phyloP scores from a whole-genome alignment of 495 filamentous ascomycete species.

The Penicillium robsamsonii region DNA sequence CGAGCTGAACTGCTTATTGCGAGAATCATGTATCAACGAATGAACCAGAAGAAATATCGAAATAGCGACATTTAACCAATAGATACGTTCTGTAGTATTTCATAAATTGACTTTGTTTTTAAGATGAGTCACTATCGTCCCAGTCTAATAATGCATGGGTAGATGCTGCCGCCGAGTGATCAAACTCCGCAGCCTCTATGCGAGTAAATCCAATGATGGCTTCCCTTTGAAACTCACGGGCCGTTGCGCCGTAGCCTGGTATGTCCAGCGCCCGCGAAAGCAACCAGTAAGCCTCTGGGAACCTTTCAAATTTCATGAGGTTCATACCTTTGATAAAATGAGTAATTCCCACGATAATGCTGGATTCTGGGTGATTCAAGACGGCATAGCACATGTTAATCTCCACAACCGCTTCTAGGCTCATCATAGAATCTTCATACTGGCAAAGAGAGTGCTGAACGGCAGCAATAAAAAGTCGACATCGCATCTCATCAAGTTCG shows the following conservation, averaged over 20 bases:
- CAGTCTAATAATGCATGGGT: background rate
- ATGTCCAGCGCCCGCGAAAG: slow-evolving; percentile 15
- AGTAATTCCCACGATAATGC: slow-evolving; percentile 14
- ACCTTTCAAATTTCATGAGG: slow-evolving; percentile 13
- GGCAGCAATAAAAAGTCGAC: slow-evolving; percentile 18
- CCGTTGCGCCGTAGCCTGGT: slow-evolving; percentile 18
- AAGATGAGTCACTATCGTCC: background rate
- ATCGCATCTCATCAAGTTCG: slow-evolving; percentile 13
- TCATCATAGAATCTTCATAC: slow-evolving; percentile 14
- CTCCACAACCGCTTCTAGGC: slow-evolving; percentile 9
- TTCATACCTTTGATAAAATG: slow-evolving; percentile 20
- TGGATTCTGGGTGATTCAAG: background rate
- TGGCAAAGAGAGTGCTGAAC: slow-evolving; percentile 8
- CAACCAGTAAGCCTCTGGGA: slow-evolving; percentile 17
- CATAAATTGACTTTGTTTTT: background rate
- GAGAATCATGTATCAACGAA: background rate
- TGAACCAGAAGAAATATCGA: background rate
- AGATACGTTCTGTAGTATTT: background rate
- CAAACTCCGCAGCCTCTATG: background rate
- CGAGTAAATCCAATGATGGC: slow-evolving; percentile 13
- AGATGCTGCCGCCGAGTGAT: background rate
- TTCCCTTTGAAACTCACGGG: slow-evolving; percentile 15
- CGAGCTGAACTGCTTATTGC: background rate
- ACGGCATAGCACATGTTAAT: background rate
- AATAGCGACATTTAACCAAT: background rate